Evolutionary conservation across 257 asterid species (phyloP), one percentile per base, ranked within the genome.

Genomic region (Solanum etuberosum): DNA sequence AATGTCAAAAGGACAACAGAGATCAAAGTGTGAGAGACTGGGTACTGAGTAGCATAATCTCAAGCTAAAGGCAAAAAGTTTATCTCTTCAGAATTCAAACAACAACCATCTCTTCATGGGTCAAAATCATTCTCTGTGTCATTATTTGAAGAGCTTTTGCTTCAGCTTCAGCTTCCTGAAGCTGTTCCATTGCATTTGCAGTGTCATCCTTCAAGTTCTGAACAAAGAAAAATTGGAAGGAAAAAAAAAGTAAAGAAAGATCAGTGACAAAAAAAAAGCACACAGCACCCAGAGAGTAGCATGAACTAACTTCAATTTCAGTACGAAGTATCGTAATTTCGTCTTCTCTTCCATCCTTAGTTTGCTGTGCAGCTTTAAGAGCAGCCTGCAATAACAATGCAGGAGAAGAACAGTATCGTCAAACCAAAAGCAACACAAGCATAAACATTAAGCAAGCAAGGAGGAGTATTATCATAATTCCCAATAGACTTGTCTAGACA

Each of bases 121-220:
- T 96, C 94, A 97, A 93, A 88, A 96, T 93, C 99, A 96, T 97
- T 91, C 99, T 92, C 89, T 97, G 98, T 5, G 99, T 97, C 99
- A 97, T 95, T 65, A 94, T 93, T 76, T 93, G 94, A 88, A 97
- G 94, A 90, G 99, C 93, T 86, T 94, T 95, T 65, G 97, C 98
- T 95, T 97, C 99, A 90, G 99, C 90, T 90, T 96, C 99, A 88
- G 99, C 98, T 91, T 97, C 98, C 68, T 84, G 95, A 70, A 94
- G 92, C 91, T 94, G 99, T 91, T 95, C 99, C 72, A 88, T 84
- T 76, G 98, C 92, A 90, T 91, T 90, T 70, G 88, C 88, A 25
- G 95, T 87, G 86, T 97, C 97, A 78, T 91, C 96, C 92, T 93
- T 95, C 72, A 94, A 88, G 90, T 93, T 95, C 99, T 97, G 95